These are phyloP conservation scores for Paralagenidium karlingii DNA, from an alignment of 352 stramenopile genomes.

Conservation along the genomic window DNA sequence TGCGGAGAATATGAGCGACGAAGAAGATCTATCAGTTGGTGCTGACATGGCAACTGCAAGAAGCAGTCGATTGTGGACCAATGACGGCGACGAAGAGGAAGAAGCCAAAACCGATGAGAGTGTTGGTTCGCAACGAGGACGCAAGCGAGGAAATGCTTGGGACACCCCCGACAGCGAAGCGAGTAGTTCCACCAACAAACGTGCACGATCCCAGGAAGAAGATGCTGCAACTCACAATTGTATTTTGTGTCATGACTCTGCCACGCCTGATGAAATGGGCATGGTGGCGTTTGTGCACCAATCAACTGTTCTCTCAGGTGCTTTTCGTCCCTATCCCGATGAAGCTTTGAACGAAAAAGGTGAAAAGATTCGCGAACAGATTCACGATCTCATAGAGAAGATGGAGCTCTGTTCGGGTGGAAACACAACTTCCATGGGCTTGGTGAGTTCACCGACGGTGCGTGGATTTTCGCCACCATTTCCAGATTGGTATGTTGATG, in stretches of 20 bases:
- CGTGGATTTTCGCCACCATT: constrained; percentile 44
- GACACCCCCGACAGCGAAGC: too few relatives aligned
- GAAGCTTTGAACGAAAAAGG: constrained; percentile 36
- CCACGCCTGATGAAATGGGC: constrained; percentile 71
- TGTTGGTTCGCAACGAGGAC: constrained; percentile 7
- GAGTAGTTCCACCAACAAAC: too few relatives aligned
- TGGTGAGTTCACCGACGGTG: constrained; percentile 35
- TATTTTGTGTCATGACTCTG: constrained; percentile 77
- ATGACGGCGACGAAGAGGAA: constrained; percentile 13
- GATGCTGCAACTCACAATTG: constrained; percentile 46
- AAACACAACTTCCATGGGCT: constrained; percentile 16
- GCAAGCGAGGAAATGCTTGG: constrained; percentile 1
- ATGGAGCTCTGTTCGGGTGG: constrained; percentile 76
- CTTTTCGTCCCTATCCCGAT: constrained; percentile 60
- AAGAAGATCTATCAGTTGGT: too few relatives aligned
- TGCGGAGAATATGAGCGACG: constrained; percentile 1
- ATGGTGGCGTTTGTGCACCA: constrained; percentile 78
- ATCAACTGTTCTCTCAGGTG: constrained; percentile 66
- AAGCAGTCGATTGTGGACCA: too few relatives aligned
- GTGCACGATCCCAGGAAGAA: constrained; percentile 20
- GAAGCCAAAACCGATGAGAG: constrained; percentile 11
- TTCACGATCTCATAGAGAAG: constrained; percentile 68
- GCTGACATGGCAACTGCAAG: too few relatives aligned
- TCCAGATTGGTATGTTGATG: constrained; percentile 59
- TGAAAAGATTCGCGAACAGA: constrained; percentile 35